Evolutionary conservation across 805 yeast species (phyloP).

Genomic region (Ogataea ramenticola): DNA sequence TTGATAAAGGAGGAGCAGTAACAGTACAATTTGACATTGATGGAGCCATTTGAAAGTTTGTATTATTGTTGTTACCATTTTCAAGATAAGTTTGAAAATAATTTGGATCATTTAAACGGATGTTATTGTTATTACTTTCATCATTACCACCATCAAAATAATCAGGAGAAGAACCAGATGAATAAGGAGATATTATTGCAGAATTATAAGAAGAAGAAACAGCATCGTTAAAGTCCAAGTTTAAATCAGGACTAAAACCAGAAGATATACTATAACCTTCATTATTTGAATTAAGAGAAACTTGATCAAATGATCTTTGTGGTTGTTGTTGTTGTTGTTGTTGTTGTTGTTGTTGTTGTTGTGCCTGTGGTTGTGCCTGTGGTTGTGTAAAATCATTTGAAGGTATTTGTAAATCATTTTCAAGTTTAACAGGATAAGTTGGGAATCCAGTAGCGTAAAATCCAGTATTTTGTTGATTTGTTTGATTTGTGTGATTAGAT

Average conservation of each 20-base stretch:
- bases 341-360: neutral
- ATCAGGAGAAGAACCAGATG: conserved; percentile 31
- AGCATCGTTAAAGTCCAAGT: conserved; percentile 22
- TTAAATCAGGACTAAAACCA: neutral
- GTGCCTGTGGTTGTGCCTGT: neutral
- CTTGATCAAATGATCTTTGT: neutral
- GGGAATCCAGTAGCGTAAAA: neutral
- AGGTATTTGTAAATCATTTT: neutral
- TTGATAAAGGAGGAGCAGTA: neutral
- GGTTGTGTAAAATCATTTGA: neutral
- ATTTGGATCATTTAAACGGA: neutral
- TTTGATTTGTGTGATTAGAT: too few relatives aligned
- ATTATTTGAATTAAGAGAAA: neutral
- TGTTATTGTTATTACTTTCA: neutral
- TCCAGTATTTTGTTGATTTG: too few relatives aligned
- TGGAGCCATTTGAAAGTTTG: neutral
- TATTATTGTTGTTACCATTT: too few relatives aligned
- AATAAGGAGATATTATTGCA: conserved; percentile 26
- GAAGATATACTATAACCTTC: neutral
- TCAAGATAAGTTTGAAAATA: neutral
- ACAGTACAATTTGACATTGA: conserved; percentile 1
- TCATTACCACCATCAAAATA: conserved; percentile 11
- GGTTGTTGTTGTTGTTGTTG: conserved; percentile 2
- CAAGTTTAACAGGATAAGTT: neutral
- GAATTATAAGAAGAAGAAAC: conserved; percentile 18